phyloP scores from a whole-genome alignment of 306 rosid species.

The Phaseolus lunatus region DNA sequence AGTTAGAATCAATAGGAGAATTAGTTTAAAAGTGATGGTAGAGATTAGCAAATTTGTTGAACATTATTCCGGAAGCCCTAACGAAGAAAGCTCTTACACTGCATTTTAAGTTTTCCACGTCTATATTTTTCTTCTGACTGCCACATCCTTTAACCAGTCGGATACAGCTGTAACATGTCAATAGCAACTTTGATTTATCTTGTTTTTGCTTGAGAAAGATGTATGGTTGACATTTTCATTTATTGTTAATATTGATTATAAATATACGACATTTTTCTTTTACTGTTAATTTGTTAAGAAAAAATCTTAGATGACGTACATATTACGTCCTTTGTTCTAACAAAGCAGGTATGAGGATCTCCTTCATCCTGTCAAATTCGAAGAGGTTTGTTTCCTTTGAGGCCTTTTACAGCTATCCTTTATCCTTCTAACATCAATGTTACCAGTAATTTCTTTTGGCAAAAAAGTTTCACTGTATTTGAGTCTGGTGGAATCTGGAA shows the following conservation, averaged over 20 bases:
- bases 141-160: not conserved
- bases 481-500: too few species aligned
- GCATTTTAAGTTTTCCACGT: conserved; percentile 5
- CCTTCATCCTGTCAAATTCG: not conserved
- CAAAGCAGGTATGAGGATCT: not conserved
- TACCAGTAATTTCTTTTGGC: too few species aligned
- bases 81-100: conserved; percentile 11
- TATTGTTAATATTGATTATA: not conserved
- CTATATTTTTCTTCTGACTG: not conserved
- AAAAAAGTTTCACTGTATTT: too few species aligned
- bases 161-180: not conserved
- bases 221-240: not conserved
- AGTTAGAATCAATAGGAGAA: conserved; percentile 2
- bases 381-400: too few species aligned
- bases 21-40: not conserved
- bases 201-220: not conserved
- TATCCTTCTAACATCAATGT: too few species aligned
- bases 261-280: not conserved
- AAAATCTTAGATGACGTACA: not conserved
- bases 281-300: not conserved
- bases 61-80: not conserved
- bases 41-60: not conserved
- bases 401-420: too few species aligned
- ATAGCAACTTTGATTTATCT: not conserved
- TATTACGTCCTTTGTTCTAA: not conserved